Evolutionary conservation across 345 rosid species (phyloP), one percentile per base, ranked within the genome.

Genomic region (Eutrema heterophyllum): DNA sequence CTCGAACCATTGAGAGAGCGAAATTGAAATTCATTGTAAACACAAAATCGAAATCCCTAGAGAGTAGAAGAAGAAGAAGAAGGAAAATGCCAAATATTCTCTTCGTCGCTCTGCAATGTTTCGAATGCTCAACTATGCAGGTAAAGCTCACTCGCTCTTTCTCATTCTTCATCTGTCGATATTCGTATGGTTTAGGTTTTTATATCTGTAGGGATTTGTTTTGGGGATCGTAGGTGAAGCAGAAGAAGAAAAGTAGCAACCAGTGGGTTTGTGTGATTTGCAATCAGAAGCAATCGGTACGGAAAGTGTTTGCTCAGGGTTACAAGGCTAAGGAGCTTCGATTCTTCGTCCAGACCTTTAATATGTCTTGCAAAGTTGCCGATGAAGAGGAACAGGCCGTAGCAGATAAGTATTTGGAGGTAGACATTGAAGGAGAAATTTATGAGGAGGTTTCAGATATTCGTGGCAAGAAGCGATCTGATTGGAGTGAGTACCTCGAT

Each of bases 61-160:
- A 53, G 52, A 63, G 41, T 5, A 16, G 71, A 41, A 5, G 70
- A 35, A 29, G 64, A 16, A 35, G 35, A 40, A 41, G 68, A 49
- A 36, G 76, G 10, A 38, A 38, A 41, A 86, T 85, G 91, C 3
- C 84, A 26, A 26, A 46, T 55, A 57, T 70, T 49, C 24, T 70
- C 59, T 93, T 91, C 82, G 21, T 93, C 39, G 97, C 96, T 50
- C 80, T 91, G 9, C 94, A 86, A 43, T 93, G 98, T 71, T 84
- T 53, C 87, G 91, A 89, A 71, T 93, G 98, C 81, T 85, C 86
- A 53, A 90, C 93, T 1, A 87, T 93, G 98, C 98, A 93, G 93
- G 97, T 74, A 56, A 2, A 8, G 15, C 16, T 50, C 46, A 43
- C 46, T 54, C 54, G 9, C 45, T 62, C 67, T 67, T 16, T 60